Conservation (phyloP, 345 rosid genomes). For the Eucalyptus grandis region DNA sequence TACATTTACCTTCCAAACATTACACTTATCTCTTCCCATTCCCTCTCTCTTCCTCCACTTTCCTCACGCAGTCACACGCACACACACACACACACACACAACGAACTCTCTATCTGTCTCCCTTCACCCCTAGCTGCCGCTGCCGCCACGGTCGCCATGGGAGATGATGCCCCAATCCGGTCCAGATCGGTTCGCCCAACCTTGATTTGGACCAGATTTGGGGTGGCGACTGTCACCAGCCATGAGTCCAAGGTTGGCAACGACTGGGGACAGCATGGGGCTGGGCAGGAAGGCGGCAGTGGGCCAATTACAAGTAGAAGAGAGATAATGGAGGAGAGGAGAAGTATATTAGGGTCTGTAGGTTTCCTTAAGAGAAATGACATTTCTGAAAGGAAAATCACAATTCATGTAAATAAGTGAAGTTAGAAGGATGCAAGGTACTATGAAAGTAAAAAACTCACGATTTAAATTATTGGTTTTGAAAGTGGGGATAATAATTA, state of each 20-base stretch:
- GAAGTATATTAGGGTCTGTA: not conserved
- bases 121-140: not conserved
- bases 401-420: not conserved
- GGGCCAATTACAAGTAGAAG: not conserved
- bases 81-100: not conserved
- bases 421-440: not conserved
- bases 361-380: not conserved
- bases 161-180: not conserved
- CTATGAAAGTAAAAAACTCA: not conserved
- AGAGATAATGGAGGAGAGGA: not conserved
- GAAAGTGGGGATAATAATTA: not conserved
- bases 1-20: not conserved
- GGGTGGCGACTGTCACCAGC: not conserved
- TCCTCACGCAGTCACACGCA: not conserved
- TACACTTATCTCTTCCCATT: not conserved
- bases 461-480: not conserved
- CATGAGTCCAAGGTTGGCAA: not conserved
- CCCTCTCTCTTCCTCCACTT: not conserved
- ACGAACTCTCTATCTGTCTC: not conserved
- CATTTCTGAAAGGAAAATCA: not conserved
- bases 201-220: not conserved
- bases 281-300: not conserved
- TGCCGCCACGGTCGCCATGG: not conserved
- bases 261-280: not conserved
- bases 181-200: not conserved